A percentile compares a stretch with the other conserved stretches of the same genome.
Conservation (phyloP, 139 green algal species). For the Astrephomene gubernaculifera region DNA sequence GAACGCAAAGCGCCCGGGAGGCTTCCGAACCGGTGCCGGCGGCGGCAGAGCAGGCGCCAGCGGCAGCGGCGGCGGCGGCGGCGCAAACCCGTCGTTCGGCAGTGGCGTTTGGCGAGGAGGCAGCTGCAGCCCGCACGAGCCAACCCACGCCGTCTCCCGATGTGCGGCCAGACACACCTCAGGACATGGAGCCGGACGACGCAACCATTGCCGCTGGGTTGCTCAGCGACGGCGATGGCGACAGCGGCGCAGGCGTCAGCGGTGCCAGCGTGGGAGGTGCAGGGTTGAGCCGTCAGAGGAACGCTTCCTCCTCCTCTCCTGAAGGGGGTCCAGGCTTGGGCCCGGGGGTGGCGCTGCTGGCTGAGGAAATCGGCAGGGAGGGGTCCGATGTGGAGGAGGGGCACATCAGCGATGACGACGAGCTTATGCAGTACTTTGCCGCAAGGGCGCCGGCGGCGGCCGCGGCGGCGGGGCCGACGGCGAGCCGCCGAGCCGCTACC, state of each 20-base stretch:
- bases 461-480: background rate
- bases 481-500: background rate
- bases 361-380: background rate
- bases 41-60: too few species aligned
- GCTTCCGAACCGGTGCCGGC: too few species aligned
- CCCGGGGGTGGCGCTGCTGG: background rate
- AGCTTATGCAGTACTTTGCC: constrained; percentile 35
- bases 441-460: background rate
- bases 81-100: background rate
- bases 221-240: too few species aligned
- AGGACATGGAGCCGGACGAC: too few species aligned
- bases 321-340: too few species aligned
- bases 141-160: background rate
- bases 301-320: too few species aligned
- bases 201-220: too few species aligned
- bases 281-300: too few species aligned
- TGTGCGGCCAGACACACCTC: background rate
- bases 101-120: background rate
- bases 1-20: too few species aligned
- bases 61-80: too few species aligned
- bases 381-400: background rate
- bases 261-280: too few species aligned
- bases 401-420: constrained; percentile 20
- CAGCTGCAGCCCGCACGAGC: background rate
- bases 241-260: too few species aligned